Conservation (phyloP, 257 asterid species). For the Cruciata laevipes region DNA sequence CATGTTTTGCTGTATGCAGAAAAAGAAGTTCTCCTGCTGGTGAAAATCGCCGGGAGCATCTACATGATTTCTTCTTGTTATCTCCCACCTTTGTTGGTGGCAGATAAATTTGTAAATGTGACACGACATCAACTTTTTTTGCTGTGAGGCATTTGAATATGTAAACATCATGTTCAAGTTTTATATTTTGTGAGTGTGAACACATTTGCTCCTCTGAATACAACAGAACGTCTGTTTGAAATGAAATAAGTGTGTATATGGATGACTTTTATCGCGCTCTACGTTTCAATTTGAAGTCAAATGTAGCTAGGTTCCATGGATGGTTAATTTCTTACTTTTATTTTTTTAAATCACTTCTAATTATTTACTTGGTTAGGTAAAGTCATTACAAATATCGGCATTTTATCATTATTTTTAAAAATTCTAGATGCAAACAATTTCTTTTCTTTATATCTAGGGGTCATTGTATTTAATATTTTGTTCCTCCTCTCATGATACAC, state of each 20-base stretch:
- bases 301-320: neutral
- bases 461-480: too few species aligned
- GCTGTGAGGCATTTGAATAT: slow-evolving; percentile 1
- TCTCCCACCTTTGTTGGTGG: slow-evolving; percentile 5
- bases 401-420: too few species aligned
- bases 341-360: too few species aligned
- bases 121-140: neutral
- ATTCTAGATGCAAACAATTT: too few species aligned
- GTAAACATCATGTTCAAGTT: neutral
- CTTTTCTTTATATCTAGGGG: too few species aligned
- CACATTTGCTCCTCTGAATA: neutral
- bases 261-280: neutral
- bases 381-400: too few species aligned
- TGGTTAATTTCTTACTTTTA: neutral
- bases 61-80: neutral
- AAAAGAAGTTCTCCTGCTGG: slow-evolving; percentile 69
- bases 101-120: neutral
- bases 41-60: slow-evolving; percentile 11
- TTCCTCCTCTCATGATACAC: too few species aligned
- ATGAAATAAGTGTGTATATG: slow-evolving; percentile 8
- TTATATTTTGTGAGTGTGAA: neutral
- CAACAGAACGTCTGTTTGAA: neutral
- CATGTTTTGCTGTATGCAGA: slow-evolving; percentile 34
- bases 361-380: too few species aligned
- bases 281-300: neutral